A percentile compares a stretch with the other conserved stretches of the same genome.
These are phyloP conservation scores for Colletotrichum cordylinicola DNA, from an alignment of 2,329 filamentous ascomycete genomes.

Conservation along the genomic window DNA sequence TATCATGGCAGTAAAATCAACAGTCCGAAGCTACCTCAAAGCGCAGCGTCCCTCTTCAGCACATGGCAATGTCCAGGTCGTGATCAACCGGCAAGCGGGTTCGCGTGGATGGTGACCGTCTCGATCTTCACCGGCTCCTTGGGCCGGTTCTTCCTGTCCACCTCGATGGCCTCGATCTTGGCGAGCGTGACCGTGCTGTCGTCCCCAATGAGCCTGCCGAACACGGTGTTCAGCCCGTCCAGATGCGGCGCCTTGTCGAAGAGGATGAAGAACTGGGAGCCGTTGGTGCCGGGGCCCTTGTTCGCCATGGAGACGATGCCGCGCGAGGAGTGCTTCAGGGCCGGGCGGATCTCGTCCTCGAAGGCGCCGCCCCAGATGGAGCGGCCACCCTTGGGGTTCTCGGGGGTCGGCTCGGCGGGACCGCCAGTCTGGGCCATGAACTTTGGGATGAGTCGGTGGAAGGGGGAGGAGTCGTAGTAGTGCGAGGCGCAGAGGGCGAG, in stretches of 20 bases:
- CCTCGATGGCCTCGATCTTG: conserved; percentile 72
- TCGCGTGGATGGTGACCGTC: conserved; percentile 77
- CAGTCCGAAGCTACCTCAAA: background rate
- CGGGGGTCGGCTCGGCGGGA: conserved; percentile 57
- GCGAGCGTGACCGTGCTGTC: conserved; percentile 69
- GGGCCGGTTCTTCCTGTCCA: conserved; percentile 81
- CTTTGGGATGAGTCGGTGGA: conserved; percentile 79
- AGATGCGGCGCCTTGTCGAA: conserved; percentile 81
- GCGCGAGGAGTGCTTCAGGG: conserved; percentile 70
- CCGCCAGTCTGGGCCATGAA: conserved; percentile 85
- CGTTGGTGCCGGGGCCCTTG: conserved; percentile 75
- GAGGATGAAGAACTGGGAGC: conserved; percentile 82
- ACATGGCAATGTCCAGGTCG: background rate
- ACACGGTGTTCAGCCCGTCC: conserved; percentile 85
- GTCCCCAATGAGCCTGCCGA: conserved; percentile 75
- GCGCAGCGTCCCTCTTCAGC: background rate
- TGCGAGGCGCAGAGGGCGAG: conserved; percentile 82
- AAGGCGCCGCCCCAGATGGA: conserved; percentile 79
- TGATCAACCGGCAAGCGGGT: conserved; percentile 70
- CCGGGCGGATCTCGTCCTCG: conserved; percentile 80
- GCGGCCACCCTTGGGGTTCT: conserved; percentile 70
- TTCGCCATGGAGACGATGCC: conserved; percentile 82
- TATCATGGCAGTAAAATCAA: background rate
- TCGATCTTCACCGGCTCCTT: conserved; percentile 72
- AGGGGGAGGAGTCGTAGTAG: conserved; percentile 77